Evolutionary conservation across 495 filamentous ascomycete species (phyloP), one percentile per base, ranked within the genome.

Genomic region (Hypomontagnella monticulosa): DNA sequence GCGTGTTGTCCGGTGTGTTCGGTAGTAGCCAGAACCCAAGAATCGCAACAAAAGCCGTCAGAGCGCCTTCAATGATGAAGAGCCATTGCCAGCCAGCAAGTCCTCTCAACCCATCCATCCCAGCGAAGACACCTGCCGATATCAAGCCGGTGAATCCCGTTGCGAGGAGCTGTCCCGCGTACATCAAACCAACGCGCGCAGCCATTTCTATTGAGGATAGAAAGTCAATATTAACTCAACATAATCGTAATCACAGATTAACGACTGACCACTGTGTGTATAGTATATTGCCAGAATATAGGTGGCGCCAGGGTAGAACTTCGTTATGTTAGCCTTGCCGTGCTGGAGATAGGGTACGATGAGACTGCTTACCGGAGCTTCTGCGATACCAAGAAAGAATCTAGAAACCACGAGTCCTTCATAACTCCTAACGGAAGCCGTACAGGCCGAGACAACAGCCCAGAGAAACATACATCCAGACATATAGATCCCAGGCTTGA

Each of bases 281-380:
- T 85, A 85, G 69, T 78, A 85, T 55, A 78, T 67, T 12, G 72
- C 73, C 12, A 84, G 69, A n/a, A 82, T 70, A 59, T 79, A 83
- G 4, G 80, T 71, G 10, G 80, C 80, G 16, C 82, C 81, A 0
- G 82, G 81, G 58, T 78, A 81, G 61, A 79, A 81, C n/a, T 76
- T 63, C 0, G 71, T 69, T 59, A n/a, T 56, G 58, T 57, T 18
- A 57, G 36, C 23, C 59, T 65, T 47, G 76, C 69, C 43, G 70
- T 67, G 20, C 37, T 10, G 19, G 52, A 40, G 9, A 36, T 27
- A 8, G 11, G 12, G 2, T 9, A n/a, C 3, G 4, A 14, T 34
- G 43, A 44, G 16, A n/a, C 18, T 6, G n/a, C 56, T 38, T 61
- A 71, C 69, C n/a, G 72, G 69, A 20, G 68, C 68, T 43, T 71